Conservation (phyloP, 129 eudicot species). For the Daucus carota region DH1_v3.0 NC_030385.2:4238001-4238500, state of each 20-base stretch:
- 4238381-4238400: slow-evolving; percentile 1
- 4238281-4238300: slow-evolving; percentile 3
- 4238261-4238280: background rate
- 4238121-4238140: background rate
- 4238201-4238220: too few species aligned
- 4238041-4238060: background rate
- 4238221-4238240: background rate
- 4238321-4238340: slow-evolving; percentile 11
- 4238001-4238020: too few species aligned
- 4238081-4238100: background rate
- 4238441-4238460: background rate
- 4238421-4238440: background rate
- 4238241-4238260: background rate
- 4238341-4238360: background rate
- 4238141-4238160: too few species aligned
- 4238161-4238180: too few species aligned
- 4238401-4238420: background rate
- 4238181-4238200: too few species aligned
- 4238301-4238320: slow-evolving; percentile 13
- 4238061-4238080: background rate
- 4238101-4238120: background rate
- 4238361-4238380: too few species aligned
- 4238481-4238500: background rate
- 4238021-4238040: too few species aligned
- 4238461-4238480: background rate